Percentiles rank a stretch among this genome's conserved stretches.
Evolutionary conservation across 306 rosid species (phyloP).

Genomic region (Dalbergia cochinchinensis): DNA sequence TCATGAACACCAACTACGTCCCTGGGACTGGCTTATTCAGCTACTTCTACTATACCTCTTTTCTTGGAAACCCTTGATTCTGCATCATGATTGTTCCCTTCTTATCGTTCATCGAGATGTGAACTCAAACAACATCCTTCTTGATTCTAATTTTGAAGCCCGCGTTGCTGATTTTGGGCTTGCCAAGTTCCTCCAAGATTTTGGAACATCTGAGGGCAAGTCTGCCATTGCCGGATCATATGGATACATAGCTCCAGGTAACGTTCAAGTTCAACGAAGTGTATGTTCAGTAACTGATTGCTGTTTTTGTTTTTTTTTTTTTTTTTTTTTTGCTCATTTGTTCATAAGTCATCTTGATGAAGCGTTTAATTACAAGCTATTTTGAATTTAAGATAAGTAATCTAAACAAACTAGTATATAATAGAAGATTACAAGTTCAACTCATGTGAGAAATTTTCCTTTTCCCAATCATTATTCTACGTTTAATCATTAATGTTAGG

Average conservation of each 20-base stretch:
- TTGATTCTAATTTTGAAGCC: constrained; percentile 86
- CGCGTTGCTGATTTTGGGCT: constrained; percentile 99
- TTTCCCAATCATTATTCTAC: constrained; percentile 42
- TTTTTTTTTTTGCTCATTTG: no score
- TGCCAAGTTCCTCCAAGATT: constrained; percentile 97
- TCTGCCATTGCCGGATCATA: constrained; percentile 98
- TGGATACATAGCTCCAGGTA: constrained; percentile 99
- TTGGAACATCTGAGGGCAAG: constrained; percentile 98
- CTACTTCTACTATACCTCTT: constrained; percentile 92
- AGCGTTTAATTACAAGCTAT: no score
- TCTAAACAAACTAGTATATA: background rate
- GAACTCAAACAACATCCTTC: constrained; percentile 94
- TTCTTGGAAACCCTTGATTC: constrained; percentile 78
- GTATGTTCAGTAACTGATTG: no score
- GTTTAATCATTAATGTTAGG: constrained; percentile 31
- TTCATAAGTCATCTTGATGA: no score
- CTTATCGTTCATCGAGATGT: constrained; percentile 93
- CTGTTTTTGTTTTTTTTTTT: no score
- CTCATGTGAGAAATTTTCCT: constrained; percentile 20
- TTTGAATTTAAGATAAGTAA: no score
- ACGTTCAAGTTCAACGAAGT: background rate
- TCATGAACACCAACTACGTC: constrained; percentile 39
- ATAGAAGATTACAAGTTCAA: constrained; percentile 25
- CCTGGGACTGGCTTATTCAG: constrained; percentile 97
- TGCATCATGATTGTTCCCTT: constrained; percentile 96